A percentile compares a stretch with the other conserved stretches of the same genome.
Evolutionary conservation across 1,284 basidiomycete species (phyloP).

Genomic region (Apiotrichum laibachii): DNA sequence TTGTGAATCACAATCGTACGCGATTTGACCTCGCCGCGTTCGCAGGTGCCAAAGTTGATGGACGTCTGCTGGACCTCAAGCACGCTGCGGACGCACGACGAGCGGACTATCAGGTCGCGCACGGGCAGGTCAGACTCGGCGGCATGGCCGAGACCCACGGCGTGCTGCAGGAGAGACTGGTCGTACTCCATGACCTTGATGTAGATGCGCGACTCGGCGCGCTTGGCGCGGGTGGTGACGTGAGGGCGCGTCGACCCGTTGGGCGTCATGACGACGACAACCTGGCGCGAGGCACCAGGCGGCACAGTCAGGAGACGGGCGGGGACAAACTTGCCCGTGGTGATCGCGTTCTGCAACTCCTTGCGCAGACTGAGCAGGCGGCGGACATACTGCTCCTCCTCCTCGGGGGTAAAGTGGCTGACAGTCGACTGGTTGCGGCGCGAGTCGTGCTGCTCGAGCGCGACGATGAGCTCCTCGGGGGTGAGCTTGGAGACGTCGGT

Average conservation of each 20-base stretch:
- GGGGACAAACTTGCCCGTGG: constrained; percentile 47
- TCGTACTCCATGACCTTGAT: constrained; percentile 55
- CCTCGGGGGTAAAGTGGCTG: constrained; percentile 47
- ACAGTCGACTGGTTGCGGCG: constrained; percentile 47
- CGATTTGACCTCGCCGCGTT: constrained; percentile 54
- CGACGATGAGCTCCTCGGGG: constrained; percentile 52
- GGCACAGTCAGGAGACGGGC: constrained; percentile 47
- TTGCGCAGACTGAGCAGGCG: constrained; percentile 52
- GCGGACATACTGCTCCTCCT: constrained; percentile 55
- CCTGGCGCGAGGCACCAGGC: constrained; percentile 43
- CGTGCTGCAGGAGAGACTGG: constrained; percentile 26
- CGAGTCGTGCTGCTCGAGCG: constrained; percentile 52
- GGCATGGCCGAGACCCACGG: constrained; percentile 9
- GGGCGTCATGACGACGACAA: constrained; percentile 54
- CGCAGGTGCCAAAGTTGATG: constrained; percentile 57
- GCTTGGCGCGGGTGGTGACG: constrained; percentile 51
- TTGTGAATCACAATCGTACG: constrained; percentile 55
- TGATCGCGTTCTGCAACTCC: constrained; percentile 50
- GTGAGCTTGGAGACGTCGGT: constrained; percentile 48
- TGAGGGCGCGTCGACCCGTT: constrained; percentile 54
- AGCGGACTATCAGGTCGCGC: constrained; percentile 54
- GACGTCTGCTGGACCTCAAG: constrained; percentile 56
- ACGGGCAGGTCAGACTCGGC: constrained; percentile 53
- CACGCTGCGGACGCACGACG: constrained; percentile 52
- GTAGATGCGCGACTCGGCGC: constrained; percentile 55